Base-by-base conservation (phyloP, 305 asterid genomes). In the Andrographis paniculata region DNA sequence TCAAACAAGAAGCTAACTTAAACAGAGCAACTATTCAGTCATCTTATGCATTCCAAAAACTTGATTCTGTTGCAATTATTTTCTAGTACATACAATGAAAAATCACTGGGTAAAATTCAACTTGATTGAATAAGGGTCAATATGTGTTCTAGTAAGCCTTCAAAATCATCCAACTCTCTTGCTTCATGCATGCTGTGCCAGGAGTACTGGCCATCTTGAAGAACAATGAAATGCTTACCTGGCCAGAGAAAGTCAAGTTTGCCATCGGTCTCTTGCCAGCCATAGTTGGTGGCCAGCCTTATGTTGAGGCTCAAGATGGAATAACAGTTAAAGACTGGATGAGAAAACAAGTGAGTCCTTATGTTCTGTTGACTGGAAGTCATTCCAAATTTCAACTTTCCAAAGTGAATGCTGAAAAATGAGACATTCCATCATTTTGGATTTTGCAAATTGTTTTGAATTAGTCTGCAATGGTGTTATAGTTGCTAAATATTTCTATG, bases 251-350 rank as follows among this genome's bases (percentile, higher is more conserved):
- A 65, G 62, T 87, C 62, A 91, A 84, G 72, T 91, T 91, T 66
- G 99, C 99, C 17, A 76, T 91, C 40, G 99, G 99, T 50, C 88
- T 91, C 45, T 73, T 91, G 75, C 99, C 99, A 6, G 99, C 99
- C 51, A 91, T 91, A 67, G 66, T 82, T 40, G 99, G 99, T n/a
- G 99, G 99, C 30, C 99, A 92, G 63, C 11, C 95, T 59, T 92
- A 87, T 58, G 96, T 92, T 7, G 96, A 92, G 66, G 96, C 99
- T 40, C 99, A 92, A 72, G 94, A 92, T 43, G 95, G 91, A 51
- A 67, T 92, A 56, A 81, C 93, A 11, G 99, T 92, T 30, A 58
- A 84, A 72, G 95, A 84, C 53, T 92, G 99, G 99, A 87, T 92
- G 99, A 77, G 69, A 60, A 74, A 87, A 68, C 96, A 84, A 57